Percentiles rank a stretch among this genome's conserved stretches.
These are phyloP conservation scores for Mycena venus DNA, from an alignment of 768 basidiomycete genomes.

Conservation along the genomic window DNA sequence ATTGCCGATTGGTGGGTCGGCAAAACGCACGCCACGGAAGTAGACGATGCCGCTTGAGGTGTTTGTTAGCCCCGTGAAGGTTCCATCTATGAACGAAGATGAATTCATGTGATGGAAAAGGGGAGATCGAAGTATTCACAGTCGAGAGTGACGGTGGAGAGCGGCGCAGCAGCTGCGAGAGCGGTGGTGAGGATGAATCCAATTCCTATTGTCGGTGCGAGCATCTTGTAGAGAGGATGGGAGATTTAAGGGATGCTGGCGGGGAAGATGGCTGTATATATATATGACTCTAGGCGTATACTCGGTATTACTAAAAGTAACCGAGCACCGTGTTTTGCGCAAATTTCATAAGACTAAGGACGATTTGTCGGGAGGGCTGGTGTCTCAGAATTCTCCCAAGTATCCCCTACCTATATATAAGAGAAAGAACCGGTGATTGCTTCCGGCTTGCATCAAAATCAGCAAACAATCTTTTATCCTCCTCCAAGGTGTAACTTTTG, in stretches of 20 bases:
- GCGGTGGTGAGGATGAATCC: not conserved
- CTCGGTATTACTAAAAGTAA: no score
- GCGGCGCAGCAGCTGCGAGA: not conserved
- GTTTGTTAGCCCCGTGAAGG: slow-evolving; percentile 50
- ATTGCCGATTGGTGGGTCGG: slow-evolving; percentile 57
- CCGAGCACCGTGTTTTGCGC: no score
- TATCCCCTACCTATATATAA: no score
- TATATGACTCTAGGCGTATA: no score
- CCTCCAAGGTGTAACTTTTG: no score
- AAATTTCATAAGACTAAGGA: no score
- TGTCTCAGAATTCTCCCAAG: no score
- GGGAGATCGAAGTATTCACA: slow-evolving; percentile 28
- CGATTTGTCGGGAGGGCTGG: no score
- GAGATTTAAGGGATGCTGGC: not conserved
- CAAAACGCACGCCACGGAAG: slow-evolving; percentile 56
- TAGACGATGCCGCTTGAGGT: slow-evolving; percentile 46
- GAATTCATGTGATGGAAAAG: not conserved
- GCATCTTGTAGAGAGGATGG: not conserved
- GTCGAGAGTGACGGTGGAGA: slow-evolving; percentile 21
- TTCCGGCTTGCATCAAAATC: no score
- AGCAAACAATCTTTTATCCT: no score
- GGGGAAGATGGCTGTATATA: no score
- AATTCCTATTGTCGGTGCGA: not conserved
- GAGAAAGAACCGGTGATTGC: no score
- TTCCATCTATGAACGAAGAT: slow-evolving; percentile 47